Evolutionary conservation across 495 filamentous ascomycete genomes (phyloP).

Genomic region (Aspergillus coremiiformis): DNA sequence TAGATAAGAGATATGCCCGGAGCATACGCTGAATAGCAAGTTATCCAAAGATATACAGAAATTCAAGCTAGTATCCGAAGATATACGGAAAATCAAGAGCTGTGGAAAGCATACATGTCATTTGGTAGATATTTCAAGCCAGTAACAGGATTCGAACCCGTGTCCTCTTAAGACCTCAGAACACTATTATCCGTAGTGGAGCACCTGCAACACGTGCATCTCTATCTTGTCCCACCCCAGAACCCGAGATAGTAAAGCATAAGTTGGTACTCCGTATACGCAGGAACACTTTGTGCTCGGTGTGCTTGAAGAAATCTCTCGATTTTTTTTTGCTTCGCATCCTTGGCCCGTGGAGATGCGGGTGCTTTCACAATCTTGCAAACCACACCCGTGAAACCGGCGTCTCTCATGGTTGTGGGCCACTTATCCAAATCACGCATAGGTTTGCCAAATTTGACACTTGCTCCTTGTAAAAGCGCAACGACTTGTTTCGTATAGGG

Average conservation of each 20-base stretch:
- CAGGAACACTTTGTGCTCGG: constrained; percentile 50
- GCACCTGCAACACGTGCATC: background rate
- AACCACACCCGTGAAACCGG: constrained; percentile 53
- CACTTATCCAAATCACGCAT: constrained; percentile 38
- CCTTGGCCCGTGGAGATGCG: constrained; percentile 58
- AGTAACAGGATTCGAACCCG: too few species aligned
- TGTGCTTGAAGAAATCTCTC: constrained; percentile 54
- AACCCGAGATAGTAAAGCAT: constrained; percentile 52
- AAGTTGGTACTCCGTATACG: too few species aligned
- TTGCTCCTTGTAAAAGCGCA: constrained; percentile 42
- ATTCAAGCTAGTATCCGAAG: too few species aligned
- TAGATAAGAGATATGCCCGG: too few species aligned
- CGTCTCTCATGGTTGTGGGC: constrained; percentile 28
- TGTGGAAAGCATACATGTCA: too few species aligned
- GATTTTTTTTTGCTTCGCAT: constrained; percentile 56
- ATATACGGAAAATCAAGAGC: too few species aligned
- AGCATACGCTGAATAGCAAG: too few species aligned
- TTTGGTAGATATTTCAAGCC: too few species aligned
- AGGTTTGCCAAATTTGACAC: constrained; percentile 37
- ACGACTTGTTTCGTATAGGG: constrained; percentile 45
- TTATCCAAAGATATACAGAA: too few species aligned
- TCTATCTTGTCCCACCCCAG: constrained; percentile 25
- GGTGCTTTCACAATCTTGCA: constrained; percentile 53
- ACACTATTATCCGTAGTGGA: background rate
- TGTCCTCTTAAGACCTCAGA: too few species aligned